A percentile compares a stretch with the other conserved stretches of the same genome.
Evolutionary conservation across 148 eudicot species (phyloP).

Genomic region (Arbutus unedo): DNA sequence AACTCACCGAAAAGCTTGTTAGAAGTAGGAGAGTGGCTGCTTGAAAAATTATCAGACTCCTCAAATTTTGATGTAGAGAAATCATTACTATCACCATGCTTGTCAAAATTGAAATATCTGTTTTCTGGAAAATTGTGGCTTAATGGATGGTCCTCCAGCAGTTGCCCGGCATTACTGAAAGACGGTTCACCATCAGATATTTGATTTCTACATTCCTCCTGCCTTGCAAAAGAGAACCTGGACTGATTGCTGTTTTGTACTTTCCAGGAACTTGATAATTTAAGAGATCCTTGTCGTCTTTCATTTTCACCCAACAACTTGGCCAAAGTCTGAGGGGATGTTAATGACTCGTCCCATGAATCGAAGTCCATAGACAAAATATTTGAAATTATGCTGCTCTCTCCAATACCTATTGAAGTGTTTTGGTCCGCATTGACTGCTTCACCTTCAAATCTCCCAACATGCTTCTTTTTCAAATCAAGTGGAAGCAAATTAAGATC

Average conservation of each 20-base stretch:
- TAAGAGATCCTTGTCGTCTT: constrained; percentile 45
- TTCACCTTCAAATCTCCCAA: constrained; percentile 44
- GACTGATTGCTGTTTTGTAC: constrained; percentile 71
- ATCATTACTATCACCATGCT: constrained; percentile 43
- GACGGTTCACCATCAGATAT: constrained; percentile 37
- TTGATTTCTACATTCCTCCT: constrained; percentile 48
- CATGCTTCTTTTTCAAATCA: constrained; percentile 26
- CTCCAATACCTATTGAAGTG: constrained; percentile 52
- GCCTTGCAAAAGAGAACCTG: constrained; percentile 96
- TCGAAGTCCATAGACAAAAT: constrained; percentile 78
- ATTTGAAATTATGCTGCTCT: constrained; percentile 83
- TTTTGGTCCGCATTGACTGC: constrained; percentile 24
- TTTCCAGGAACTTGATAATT: constrained; percentile 52
- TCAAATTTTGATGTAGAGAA: constrained; percentile 38
- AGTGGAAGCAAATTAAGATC: constrained; percentile 21
- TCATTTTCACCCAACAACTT: constrained; percentile 68
- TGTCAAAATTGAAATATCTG: constrained; percentile 37
- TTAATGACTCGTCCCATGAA: constrained; percentile 70
- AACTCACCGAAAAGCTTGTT: constrained; percentile 57
- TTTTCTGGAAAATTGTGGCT: constrained; percentile 40
- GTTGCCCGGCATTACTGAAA: constrained; percentile 32
- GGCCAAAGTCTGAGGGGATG: constrained; percentile 70
- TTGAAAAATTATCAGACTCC: constrained; percentile 36
- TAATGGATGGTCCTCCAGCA: constrained; percentile 30
- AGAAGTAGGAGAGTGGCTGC: constrained; percentile 41